Evolutionary conservation across 352 stramenopile species (phyloP).

Genomic region (Poterioochromonas sp.): DNA sequence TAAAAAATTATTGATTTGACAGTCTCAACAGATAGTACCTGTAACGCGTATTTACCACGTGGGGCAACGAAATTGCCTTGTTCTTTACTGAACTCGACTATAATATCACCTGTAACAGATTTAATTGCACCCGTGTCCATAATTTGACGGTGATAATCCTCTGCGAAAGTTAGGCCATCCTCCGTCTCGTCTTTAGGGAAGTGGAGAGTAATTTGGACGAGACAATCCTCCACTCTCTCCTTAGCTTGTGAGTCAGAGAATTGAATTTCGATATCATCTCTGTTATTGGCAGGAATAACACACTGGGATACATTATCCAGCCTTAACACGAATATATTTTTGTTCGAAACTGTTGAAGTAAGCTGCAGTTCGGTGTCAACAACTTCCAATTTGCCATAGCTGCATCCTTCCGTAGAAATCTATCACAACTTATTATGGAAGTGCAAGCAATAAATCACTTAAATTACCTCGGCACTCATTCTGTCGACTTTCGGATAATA

Average conservation of each 20-base stretch:
- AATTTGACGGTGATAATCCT: conserved; percentile 60
- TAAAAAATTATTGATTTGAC: background rate
- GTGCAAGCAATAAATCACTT: no score
- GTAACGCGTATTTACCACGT: conserved; percentile 89
- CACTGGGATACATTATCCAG: conserved; percentile 66
- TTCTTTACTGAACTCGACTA: conserved; percentile 89
- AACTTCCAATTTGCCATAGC: background rate
- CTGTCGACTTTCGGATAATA: no score
- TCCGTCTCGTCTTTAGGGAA: conserved; percentile 65
- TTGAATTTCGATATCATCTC: conserved; percentile 96
- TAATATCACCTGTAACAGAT: conserved; percentile 80
- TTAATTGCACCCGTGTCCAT: conserved; percentile 63
- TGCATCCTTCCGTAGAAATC: conserved; percentile 5
- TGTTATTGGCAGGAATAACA: conserved; percentile 88
- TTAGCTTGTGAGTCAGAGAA: conserved; percentile 95
- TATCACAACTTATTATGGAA: no score
- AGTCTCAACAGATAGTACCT: conserved; percentile 74
- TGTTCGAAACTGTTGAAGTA: conserved; percentile 3
- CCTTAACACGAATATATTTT: conserved; percentile 62
- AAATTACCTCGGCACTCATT: no score
- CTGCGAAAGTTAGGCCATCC: conserved; percentile 31
- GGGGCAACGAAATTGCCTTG: conserved; percentile 96
- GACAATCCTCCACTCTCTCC: conserved; percentile 60
- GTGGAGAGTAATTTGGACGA: conserved; percentile 92
- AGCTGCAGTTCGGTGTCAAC: background rate